These are phyloP conservation scores for Anthracocystis setariae DNA, from an alignment of 1,284 basidiomycete genomes.

Conservation along the genomic window DNA sequence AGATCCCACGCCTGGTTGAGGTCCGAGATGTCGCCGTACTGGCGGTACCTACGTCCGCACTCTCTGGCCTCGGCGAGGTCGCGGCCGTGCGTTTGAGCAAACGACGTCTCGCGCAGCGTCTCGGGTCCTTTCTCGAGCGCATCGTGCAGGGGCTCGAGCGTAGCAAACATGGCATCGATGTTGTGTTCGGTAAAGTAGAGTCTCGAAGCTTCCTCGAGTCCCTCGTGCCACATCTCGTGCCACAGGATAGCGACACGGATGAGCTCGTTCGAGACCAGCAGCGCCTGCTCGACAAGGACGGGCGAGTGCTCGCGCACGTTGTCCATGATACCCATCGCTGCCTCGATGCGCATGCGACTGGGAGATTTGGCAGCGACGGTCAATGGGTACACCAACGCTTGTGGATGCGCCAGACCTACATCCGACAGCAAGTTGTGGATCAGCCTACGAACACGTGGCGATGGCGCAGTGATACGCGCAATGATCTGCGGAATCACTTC, in stretches of 20 bases:
- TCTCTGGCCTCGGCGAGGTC: conserved; percentile 95
- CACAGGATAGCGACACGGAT: conserved; percentile 98
- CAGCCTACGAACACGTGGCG: conserved; percentile 83
- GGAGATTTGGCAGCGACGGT: conserved; percentile 98
- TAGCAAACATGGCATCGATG: conserved; percentile 97
- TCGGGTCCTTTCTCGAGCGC: conserved; percentile 95
- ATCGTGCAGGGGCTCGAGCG: conserved; percentile 91
- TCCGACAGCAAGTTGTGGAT: conserved; percentile 90
- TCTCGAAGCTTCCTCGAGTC: conserved; percentile 95
- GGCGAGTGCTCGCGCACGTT: conserved; percentile 93
- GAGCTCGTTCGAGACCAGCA: conserved; percentile 90
- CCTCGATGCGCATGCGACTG: conserved; percentile 81
- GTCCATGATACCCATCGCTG: conserved; percentile 88
- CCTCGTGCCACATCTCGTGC: conserved; percentile 99
- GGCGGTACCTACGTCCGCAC: conserved; percentile 85
- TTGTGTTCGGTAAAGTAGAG: conserved; percentile 98
- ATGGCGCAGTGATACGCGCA: conserved; percentile 95
- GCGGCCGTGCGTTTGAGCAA: conserved; percentile 91
- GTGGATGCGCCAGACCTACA: conserved; percentile 95
- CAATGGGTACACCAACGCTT: conserved; percentile 96
- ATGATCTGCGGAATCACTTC: conserved; percentile 99
- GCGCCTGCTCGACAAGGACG: conserved; percentile 88
- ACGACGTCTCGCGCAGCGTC: conserved; percentile 93
- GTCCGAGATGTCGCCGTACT: conserved; percentile 84
- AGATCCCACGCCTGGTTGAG: conserved; percentile 99